Evolutionary conservation across 164 flowering plant species (phyloP).

Genomic region (Chloranthus sessilifolius): DNA sequence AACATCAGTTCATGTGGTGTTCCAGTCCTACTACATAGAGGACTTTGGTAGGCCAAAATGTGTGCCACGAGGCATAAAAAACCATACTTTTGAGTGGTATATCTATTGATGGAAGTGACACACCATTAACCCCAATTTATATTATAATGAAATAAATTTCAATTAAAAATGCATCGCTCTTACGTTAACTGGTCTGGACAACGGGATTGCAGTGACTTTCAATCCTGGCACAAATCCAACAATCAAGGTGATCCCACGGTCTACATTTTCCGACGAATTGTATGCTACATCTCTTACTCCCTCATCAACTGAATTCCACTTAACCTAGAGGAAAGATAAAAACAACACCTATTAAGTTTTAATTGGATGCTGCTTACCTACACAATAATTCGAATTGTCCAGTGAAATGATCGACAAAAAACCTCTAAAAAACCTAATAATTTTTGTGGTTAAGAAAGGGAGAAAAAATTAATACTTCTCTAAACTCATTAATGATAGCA

Average conservation of each 20-base stretch:
- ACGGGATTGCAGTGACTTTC: constrained; percentile 45
- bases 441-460: too few species aligned
- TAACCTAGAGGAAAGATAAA: constrained; percentile 21
- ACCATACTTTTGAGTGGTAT: too few species aligned
- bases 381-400: neutral
- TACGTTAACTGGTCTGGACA: constrained; percentile 24
- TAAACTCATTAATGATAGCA: constrained; percentile 34
- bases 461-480: constrained; percentile 47
- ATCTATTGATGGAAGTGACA: too few species aligned
- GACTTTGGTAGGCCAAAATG: too few species aligned
- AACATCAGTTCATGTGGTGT: too few species aligned
- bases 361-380: neutral
- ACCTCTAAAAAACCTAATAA: too few species aligned
- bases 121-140: too few species aligned
- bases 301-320: constrained; percentile 21
- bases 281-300: constrained; percentile 2
- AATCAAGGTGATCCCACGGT: constrained; percentile 39
- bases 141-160: too few species aligned
- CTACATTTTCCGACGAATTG: constrained; percentile 3
- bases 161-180: too few species aligned
- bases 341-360: neutral
- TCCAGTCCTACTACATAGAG: too few species aligned
- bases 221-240: constrained; percentile 72
- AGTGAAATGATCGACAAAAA: too few species aligned
- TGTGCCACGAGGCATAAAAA: too few species aligned